Evolutionary conservation across 78 protist species (phyloP), one percentile per base, ranked within the genome.

Genomic region (Guillardia theta): DNA sequence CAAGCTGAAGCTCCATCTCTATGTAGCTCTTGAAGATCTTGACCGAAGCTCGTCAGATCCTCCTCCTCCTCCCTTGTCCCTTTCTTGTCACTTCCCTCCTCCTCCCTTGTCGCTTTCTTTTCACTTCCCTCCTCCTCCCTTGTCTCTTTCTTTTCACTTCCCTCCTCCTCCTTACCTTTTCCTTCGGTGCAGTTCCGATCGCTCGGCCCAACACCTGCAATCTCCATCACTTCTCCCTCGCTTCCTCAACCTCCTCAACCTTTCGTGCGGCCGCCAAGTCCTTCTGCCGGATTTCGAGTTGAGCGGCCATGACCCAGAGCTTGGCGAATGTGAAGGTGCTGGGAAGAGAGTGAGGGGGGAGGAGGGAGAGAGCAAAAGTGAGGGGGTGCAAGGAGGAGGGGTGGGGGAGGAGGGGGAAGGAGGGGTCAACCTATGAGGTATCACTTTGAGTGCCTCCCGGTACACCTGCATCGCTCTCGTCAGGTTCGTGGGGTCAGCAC

Each of bases 271-370:
- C 96, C 8, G 62, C 94, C 50, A 98, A 62, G 58, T 97, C 43
- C 94, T 96, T 76, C 94, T 95, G 96, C 36, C 99, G 95, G 77
- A 99, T 62, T 92, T 98, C 99, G 58, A 99, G 97, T 64, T 94
- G 92, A 18, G 99, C 98, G 48, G 21, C 54, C 93, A 95, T 53
- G 22, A 98, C 46, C 99, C 99, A 99, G 12, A 98, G 1, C 37
- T 48, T 18, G 36, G 48, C 70, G 30, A 87, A 48, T 18, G 92
- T 33, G 62, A 87, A 48, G 39, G 36, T 0, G 22, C 19, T 39
- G 70, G 21, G 70, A n/a, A 12, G 15, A 70, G 15, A 70, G 15
- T 6, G 15, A 70, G 80, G 80, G 80, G 33, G 80, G 80, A 70
- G n/a, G 15, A n/a, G 15, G 33, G 15, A 70, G 80, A 70, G 80